These are phyloP conservation scores for Ascochyta fabae DNA, from an alignment of 2,329 filamentous ascomycete genomes.

Conservation along the genomic window DNA sequence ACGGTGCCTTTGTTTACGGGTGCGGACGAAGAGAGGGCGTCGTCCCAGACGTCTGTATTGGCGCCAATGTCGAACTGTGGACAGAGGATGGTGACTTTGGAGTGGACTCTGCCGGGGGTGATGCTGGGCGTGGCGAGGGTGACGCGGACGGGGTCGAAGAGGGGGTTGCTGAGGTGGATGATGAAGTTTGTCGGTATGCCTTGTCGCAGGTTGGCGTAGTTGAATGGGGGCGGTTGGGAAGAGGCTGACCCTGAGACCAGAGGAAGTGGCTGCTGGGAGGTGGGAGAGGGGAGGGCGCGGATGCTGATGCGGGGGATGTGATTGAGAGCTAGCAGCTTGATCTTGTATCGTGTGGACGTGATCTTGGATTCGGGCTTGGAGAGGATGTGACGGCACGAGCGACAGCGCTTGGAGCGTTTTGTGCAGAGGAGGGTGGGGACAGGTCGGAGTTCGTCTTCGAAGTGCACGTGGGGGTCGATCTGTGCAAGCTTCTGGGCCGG, in stretches of 20 bases:
- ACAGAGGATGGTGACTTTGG: slow-evolving; percentile 88
- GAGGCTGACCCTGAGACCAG: slow-evolving; percentile 30
- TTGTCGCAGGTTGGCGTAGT: slow-evolving; percentile 57
- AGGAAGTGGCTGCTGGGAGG: slow-evolving; percentile 57
- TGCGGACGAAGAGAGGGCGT: slow-evolving; percentile 68
- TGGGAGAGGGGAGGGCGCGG: slow-evolving; percentile 61
- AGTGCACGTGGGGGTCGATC: slow-evolving; percentile 61
- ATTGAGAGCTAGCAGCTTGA: slow-evolving; percentile 81
- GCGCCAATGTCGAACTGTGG: slow-evolving; percentile 93
- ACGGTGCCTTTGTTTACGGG: slow-evolving; percentile 43
- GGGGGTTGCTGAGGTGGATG: slow-evolving; percentile 88
- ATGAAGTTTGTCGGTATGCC: slow-evolving; percentile 74
- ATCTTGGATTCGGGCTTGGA: slow-evolving; percentile 93
- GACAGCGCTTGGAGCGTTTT: slow-evolving; percentile 92
- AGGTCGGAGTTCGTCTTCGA: slow-evolving; percentile 78
- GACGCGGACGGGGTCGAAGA: slow-evolving; percentile 89
- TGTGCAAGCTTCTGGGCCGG: slow-evolving; percentile 60
- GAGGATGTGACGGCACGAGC: slow-evolving; percentile 91
- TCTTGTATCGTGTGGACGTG: slow-evolving; percentile 86
- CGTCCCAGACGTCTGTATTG: slow-evolving; percentile 93
- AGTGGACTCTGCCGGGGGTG: slow-evolving; percentile 45
- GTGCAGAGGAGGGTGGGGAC: slow-evolving; percentile 83
- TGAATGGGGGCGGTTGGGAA: slow-evolving; percentile 40
- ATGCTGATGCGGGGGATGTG: slow-evolving; percentile 86
- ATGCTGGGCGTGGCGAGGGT: slow-evolving; percentile 78